Percentiles rank a stretch among this genome's conserved stretches.
These are phyloP conservation scores for Xylariaceae sp. DNA, from an alignment of 2,329 filamentous ascomycete species.

Conservation along the genomic window DNA sequence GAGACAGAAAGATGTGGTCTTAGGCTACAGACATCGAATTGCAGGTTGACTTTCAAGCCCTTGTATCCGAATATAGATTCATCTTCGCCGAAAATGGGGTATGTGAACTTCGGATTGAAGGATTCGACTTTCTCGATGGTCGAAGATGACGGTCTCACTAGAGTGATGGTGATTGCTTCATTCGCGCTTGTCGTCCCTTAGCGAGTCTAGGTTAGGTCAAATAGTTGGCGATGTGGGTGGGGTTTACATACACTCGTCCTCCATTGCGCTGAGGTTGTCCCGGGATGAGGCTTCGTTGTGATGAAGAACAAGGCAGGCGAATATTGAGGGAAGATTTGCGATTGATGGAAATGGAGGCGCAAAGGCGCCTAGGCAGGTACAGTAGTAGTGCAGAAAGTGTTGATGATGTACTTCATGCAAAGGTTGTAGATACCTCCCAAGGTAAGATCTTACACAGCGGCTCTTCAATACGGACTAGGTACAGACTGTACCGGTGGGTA, in stretches of 20 bases:
- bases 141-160: slow-evolving; percentile 21
- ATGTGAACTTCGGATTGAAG: slow-evolving; percentile 85
- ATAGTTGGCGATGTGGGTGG: not conserved
- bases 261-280: slow-evolving; percentile 20
- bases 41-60: slow-evolving; percentile 68
- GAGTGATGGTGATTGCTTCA: slow-evolving; percentile 56
- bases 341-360: not conserved
- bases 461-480: too few relatives aligned
- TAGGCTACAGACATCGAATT: slow-evolving; percentile 64
- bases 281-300: not conserved
- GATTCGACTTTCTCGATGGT: slow-evolving; percentile 54
- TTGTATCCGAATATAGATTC: slow-evolving; percentile 90
- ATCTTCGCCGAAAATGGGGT: slow-evolving; percentile 88
- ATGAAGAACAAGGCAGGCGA: not conserved
- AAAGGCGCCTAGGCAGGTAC: not conserved
- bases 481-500: too few relatives aligned
- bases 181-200: slow-evolving; percentile 56
- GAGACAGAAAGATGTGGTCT: slow-evolving; percentile 67
- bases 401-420: too few relatives aligned
- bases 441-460: too few relatives aligned
- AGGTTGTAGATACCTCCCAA: too few relatives aligned
- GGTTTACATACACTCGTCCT: slow-evolving; percentile 27
- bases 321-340: not conserved
- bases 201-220: slow-evolving; percentile 2
- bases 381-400: too few relatives aligned